Evolutionary conservation across 176 grass and related monocot genomes (phyloP).

Genomic region (Carex parvula): DNA sequence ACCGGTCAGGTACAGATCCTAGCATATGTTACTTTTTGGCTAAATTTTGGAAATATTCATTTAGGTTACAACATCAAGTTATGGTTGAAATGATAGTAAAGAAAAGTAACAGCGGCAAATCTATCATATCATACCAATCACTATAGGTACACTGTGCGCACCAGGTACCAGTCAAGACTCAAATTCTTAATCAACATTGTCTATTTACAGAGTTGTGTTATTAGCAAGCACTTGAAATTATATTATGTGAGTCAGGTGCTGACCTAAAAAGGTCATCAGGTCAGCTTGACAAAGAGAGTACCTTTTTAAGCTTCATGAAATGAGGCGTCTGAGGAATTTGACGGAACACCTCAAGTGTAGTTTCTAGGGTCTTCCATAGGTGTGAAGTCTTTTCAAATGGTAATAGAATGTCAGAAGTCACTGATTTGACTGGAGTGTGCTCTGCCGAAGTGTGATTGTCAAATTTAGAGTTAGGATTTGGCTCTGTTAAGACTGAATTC

Average conservation of each 20-base stretch:
- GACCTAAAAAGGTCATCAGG: background rate
- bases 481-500: background rate
- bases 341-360: background rate
- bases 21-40: background rate
- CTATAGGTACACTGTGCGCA: background rate
- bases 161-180: background rate
- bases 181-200: background rate
- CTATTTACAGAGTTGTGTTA: background rate
- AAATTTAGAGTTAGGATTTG: background rate
- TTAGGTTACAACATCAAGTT: background rate
- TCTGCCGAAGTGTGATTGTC: background rate
- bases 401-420: background rate
- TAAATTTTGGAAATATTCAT: background rate
- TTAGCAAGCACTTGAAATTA: background rate
- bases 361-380: background rate
- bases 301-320: background rate
- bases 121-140: background rate
- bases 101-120: background rate
- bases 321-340: background rate
- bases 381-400: constrained; percentile 1
- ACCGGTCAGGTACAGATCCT: background rate
- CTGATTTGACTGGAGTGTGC: background rate
- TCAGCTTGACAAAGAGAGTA: background rate
- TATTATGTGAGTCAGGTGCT: background rate
- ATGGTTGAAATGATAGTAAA: background rate